Evolutionary conservation across 2,329 filamentous ascomycete genomes (phyloP).

Genomic region (Pseudogymnoascus sp.): DNA sequence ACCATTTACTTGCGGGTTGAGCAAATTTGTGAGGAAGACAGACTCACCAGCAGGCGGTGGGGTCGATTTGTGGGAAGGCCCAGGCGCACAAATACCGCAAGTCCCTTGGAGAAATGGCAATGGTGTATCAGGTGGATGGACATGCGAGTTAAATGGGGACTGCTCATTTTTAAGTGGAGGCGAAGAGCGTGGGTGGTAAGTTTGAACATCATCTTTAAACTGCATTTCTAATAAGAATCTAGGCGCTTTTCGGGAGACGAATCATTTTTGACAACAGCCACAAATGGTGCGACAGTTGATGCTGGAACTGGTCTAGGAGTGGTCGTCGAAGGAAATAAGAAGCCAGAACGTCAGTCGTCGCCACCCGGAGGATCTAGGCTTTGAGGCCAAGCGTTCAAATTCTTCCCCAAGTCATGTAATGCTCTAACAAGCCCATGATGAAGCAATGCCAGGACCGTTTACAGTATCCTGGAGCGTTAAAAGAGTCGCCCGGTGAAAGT

Average conservation of each 20-base stretch:
- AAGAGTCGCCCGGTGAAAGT: not conserved
- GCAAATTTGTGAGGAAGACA: slow-evolving; percentile 51
- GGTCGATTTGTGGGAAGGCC: slow-evolving; percentile 33
- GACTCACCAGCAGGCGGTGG: slow-evolving; percentile 28
- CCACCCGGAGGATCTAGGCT: slow-evolving; percentile 14
- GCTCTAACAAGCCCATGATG: not conserved
- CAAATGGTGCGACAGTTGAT: slow-evolving; percentile 20
- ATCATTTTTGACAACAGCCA: slow-evolving; percentile 36
- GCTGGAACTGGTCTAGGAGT: slow-evolving; percentile 30
- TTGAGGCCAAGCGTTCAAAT: not conserved
- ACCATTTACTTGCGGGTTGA: slow-evolving; percentile 76
- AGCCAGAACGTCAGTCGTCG: not conserved
- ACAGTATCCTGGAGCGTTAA: not conserved
- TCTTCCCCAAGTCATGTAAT: not conserved
- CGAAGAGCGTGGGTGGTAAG: slow-evolving; percentile 81
- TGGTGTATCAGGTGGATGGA: slow-evolving; percentile 71
- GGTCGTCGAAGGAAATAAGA: slow-evolving; percentile 27
- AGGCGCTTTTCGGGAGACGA: slow-evolving; percentile 52
- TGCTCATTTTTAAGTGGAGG: slow-evolving; percentile 74
- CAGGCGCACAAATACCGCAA: slow-evolving; percentile 31
- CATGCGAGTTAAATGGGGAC: slow-evolving; percentile 71
- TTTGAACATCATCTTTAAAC: slow-evolving; percentile 19
- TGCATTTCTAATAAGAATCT: slow-evolving; percentile 11
- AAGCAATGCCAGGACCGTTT: not conserved
- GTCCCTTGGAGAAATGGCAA: slow-evolving; percentile 48